Conservation (phyloP, 2,329 filamentous ascomycete species). For the Diaporthe sp. region DNA sequence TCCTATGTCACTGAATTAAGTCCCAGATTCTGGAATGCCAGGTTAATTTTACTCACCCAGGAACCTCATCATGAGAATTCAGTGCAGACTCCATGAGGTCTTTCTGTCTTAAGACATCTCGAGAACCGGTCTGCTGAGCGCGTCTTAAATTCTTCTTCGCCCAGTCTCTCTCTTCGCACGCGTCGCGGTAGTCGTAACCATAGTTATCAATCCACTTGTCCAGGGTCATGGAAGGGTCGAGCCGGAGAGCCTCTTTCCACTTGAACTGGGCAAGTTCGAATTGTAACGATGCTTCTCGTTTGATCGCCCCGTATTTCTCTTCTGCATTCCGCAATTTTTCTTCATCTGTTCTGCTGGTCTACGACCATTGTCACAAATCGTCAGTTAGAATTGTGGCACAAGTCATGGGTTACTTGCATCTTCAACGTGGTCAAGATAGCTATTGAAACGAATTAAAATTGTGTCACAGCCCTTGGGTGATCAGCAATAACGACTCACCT, state of each 20-base stretch:
- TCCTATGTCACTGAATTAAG: background rate
- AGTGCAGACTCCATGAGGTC: background rate
- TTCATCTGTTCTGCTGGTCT: background rate
- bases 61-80: background rate
- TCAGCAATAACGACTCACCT: background rate
- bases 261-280: background rate
- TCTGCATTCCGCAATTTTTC: background rate
- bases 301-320: background rate
- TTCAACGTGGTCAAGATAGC: background rate
- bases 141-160: background rate
- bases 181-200: background rate
- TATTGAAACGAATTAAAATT: background rate
- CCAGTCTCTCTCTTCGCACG: background rate
- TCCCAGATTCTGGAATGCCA: background rate
- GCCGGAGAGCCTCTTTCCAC: background rate
- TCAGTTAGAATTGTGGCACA: background rate
- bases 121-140: background rate
- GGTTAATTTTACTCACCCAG: background rate
- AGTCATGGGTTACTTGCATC: background rate
- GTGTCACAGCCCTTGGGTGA: background rate
- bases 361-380: background rate
- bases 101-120: background rate
- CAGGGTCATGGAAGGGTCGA: background rate
- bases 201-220: background rate
- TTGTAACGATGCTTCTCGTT: background rate